Percentiles rank a stretch among this genome's conserved stretches.
Conservation (phyloP, 2,329 filamentous ascomycete species). For the Aspergillus sp. region DNA sequence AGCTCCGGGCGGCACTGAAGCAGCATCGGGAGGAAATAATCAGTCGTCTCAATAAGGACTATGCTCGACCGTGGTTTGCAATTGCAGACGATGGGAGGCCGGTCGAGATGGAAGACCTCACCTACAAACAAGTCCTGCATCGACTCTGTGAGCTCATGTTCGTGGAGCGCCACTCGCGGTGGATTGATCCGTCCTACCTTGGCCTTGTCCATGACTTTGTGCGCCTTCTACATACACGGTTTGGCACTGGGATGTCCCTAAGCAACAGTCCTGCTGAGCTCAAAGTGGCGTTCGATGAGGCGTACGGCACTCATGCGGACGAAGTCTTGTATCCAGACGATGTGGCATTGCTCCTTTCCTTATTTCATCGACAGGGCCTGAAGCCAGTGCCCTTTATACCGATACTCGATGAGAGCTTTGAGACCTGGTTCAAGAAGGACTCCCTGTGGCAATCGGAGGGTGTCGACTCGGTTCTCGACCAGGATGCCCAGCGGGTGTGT, state of each 20-base stretch:
- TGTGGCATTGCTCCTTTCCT: not conserved
- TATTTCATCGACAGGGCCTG: not conserved
- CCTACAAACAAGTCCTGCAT: not conserved
- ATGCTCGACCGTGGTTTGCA: slow-evolving; percentile 1
- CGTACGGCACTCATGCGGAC: not conserved
- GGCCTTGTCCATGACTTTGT: not conserved
- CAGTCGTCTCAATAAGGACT: slow-evolving; percentile 1
- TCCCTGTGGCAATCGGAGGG: slow-evolving; percentile 10
- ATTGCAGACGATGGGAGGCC: not conserved
- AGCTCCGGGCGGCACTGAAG: not conserved
- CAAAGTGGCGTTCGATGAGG: not conserved
- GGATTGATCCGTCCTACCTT: not conserved
- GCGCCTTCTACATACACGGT: not conserved
- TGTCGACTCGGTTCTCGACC: not conserved
- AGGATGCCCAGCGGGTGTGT: slow-evolving; percentile 1
- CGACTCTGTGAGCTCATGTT: not conserved
- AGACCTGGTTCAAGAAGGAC: slow-evolving; percentile 13
- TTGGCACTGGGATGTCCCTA: not conserved
- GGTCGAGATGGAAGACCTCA: not conserved
- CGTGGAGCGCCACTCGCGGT: not conserved
- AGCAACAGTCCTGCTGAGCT: not conserved
- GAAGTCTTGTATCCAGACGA: not conserved
- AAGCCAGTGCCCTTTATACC: slow-evolving; percentile 5
- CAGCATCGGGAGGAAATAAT: not conserved
- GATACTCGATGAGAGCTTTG: slow-evolving; percentile 1